These are phyloP conservation scores for Plasmodium berghei DNA, from an alignment of 169 alveolate species.

Conservation along the genomic window DNA sequence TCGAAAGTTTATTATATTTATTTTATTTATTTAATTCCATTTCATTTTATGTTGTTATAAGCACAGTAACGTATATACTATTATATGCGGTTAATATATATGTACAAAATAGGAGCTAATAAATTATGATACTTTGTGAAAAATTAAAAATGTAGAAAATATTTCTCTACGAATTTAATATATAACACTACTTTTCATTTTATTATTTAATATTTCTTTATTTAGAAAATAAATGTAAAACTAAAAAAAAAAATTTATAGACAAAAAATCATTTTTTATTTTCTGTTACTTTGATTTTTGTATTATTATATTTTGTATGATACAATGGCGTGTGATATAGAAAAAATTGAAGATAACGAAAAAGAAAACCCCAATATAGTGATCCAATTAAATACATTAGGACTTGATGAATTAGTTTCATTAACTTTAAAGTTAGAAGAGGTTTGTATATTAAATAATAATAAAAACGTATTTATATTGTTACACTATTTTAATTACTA, in stretches of 20 bases:
- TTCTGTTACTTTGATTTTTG: slow-evolving; percentile 30
- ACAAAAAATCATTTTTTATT: background rate
- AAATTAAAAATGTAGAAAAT: background rate
- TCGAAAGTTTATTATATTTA: background rate
- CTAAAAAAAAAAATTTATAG: no score
- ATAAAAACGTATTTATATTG: background rate
- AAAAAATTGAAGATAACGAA: slow-evolving; percentile 70
- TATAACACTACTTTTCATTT: background rate
- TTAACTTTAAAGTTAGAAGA: slow-evolving; percentile 55
- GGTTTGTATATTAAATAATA: slow-evolving; percentile 14
- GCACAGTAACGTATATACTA: no score
- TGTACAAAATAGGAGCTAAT: no score
- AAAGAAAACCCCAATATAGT: slow-evolving; percentile 55
- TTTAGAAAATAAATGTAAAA: background rate
- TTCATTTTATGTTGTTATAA: no score
- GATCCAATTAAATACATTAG: slow-evolving; percentile 49
- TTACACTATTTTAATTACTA: no score
- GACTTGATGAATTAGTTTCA: slow-evolving; percentile 55
- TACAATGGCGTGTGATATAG: slow-evolving; percentile 75
- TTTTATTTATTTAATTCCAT: no score
- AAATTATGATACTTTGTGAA: background rate
- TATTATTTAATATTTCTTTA: background rate
- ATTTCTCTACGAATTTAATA: background rate
- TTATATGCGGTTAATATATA: no score
- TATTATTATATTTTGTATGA: slow-evolving; percentile 22